A percentile compares a stretch with the other conserved stretches of the same genome.
Evolutionary conservation across 2,329 filamentous ascomycete species (phyloP).

Genomic region (Fusarium sp.): DNA sequence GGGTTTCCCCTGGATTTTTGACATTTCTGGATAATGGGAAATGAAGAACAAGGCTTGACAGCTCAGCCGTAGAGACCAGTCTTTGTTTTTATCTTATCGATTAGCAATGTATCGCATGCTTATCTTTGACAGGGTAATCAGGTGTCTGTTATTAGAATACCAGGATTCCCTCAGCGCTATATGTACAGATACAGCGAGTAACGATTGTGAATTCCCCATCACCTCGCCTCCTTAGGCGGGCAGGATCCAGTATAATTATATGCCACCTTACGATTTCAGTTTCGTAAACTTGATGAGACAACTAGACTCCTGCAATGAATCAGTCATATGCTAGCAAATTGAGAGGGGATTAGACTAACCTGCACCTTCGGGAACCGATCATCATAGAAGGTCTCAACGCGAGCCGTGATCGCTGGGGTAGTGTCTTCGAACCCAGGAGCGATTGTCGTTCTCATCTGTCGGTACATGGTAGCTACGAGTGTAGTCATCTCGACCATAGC

Average conservation of each 20-base stretch:
- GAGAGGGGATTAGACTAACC: not conserved
- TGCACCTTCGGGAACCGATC: slow-evolving; percentile 26
- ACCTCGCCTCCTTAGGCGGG: too few species aligned
- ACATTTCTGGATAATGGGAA: not conserved
- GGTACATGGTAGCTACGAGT: slow-evolving; percentile 25
- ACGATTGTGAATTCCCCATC: too few species aligned
- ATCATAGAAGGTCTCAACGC: slow-evolving; percentile 40
- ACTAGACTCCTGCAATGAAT: slow-evolving; percentile 16
- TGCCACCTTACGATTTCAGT: not conserved
- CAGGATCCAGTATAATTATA: too few species aligned
- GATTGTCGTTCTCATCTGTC: slow-evolving; percentile 26
- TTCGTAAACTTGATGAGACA: slow-evolving; percentile 34
- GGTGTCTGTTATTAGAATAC: not conserved
- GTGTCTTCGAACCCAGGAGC: slow-evolving; percentile 22
- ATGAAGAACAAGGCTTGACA: not conserved
- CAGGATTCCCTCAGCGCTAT: not conserved
- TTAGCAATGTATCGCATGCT: fast-evolving
- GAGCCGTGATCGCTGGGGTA: slow-evolving; percentile 34
- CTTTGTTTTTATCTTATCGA: not conserved
- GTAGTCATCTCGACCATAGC: slow-evolving; percentile 42
- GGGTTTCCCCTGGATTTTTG: not conserved
- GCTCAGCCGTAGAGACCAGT: not conserved
- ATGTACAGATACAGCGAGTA: fast-evolving
- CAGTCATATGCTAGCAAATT: fast-evolving
- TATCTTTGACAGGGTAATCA: not conserved